These are phyloP conservation scores for Eucalyptus fibrosa DNA, from an alignment of 345 rosid genomes.

Conservation along the genomic window DNA sequence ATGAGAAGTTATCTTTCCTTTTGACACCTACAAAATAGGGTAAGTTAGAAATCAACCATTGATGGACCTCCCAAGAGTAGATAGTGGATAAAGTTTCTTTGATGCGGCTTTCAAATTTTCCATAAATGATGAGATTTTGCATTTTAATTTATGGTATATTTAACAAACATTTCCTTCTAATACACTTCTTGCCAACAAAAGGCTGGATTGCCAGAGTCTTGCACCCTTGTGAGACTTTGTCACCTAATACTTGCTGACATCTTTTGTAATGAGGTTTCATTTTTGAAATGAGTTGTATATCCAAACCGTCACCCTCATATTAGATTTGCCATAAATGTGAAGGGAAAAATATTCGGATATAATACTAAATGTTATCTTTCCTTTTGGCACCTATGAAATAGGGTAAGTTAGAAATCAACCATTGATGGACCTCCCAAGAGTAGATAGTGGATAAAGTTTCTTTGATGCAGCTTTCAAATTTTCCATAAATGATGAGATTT, in stretches of 20 bases:
- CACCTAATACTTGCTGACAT: not conserved
- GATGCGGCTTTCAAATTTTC: not conserved
- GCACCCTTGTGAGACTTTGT: not conserved
- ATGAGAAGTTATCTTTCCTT: not conserved
- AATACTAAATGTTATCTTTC: not conserved
- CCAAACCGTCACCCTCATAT: not conserved
- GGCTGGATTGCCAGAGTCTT: not conserved
- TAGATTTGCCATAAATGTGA: not conserved
- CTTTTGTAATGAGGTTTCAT: not conserved
- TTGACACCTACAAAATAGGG: not conserved
- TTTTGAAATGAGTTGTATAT: not conserved
- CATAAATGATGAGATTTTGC: not conserved
- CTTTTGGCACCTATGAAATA: not conserved
- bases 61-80: not conserved
- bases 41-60: not conserved
- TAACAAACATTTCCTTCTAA: not conserved
- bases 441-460: not conserved
- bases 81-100: not conserved
- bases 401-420: not conserved
- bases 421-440: not conserved
- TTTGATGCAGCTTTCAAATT: not conserved
- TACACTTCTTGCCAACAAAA: not conserved
- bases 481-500: not conserved
- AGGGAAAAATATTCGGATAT: not conserved
- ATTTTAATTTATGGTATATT: not conserved